Percentiles rank a stretch among this genome's conserved stretches.
Evolutionary conservation across 495 filamentous ascomycete species (phyloP).

Genomic region (Stereocaulon alpinum): DNA sequence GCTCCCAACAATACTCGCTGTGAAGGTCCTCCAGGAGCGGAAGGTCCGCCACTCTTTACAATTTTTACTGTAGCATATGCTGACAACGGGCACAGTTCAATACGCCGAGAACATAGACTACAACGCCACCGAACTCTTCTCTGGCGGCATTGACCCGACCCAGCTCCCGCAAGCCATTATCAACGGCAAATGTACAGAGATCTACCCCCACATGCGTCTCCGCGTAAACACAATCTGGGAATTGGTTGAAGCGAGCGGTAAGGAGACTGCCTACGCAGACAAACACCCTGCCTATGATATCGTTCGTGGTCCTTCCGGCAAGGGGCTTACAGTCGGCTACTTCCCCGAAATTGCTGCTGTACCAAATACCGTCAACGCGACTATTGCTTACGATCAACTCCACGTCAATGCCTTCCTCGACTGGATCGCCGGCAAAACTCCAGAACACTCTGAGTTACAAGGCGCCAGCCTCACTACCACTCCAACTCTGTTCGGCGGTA

Average conservation of each 20-base stretch:
- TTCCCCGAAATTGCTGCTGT: constrained; percentile 28
- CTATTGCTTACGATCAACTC: constrained; percentile 26
- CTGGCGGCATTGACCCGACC: constrained; percentile 28
- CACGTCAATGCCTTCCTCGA: constrained; percentile 29
- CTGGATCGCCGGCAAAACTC: constrained; percentile 26
- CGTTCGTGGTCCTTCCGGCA: constrained; percentile 28
- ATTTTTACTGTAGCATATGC: neutral
- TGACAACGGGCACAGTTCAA: constrained; percentile 16
- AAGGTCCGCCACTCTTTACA: constrained; percentile 16
- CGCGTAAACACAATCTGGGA: constrained; percentile 34
- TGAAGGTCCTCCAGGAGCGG: constrained; percentile 24
- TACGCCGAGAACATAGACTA: constrained; percentile 27
- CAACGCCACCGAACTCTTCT: constrained; percentile 24
- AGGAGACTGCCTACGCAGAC: constrained; percentile 31
- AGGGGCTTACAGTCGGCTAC: constrained; percentile 29
- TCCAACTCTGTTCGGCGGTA: constrained; percentile 31
- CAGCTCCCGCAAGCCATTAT: constrained; percentile 26
- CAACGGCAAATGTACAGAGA: constrained; percentile 20
- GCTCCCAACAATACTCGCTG: constrained; percentile 20
- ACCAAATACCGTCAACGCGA: constrained; percentile 5
- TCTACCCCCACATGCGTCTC: constrained; percentile 29
- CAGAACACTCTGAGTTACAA: constrained; percentile 20
- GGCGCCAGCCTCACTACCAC: constrained; percentile 13
- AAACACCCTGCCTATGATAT: constrained; percentile 34
- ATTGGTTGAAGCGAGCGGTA: constrained; percentile 22